Base-by-base conservation (phyloP, 768 basidiomycete genomes). In the Trametes cingulata region DNA sequence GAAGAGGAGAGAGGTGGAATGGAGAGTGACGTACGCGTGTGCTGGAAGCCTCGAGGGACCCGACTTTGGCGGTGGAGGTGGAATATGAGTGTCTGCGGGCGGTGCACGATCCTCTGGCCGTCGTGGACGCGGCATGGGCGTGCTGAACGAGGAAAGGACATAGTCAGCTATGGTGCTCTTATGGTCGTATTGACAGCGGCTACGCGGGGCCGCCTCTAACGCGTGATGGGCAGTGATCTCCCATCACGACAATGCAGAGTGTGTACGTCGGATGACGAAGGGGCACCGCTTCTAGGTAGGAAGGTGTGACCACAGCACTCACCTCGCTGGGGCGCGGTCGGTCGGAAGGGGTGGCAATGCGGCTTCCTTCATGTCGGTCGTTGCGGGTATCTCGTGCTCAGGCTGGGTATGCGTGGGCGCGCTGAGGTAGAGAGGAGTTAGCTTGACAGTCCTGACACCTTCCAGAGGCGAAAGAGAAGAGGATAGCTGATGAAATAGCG, bases 301-400 rank as follows among this genome's bases (percentile, higher is more conserved):
- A 10, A 5, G 6, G 1, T 15, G 1, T 43, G 52, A 47, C 37
- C 22, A 25, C 45, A 39, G 35, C 25, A 56, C 54, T 14, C 15
- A 56, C 54, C 54, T 56, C 10, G 45, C 22, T 22, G 19, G 35
- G 54, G 17, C 13, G 20, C n/a, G 20, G 12, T 59, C 58, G 8
- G 24, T 27, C 9, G 60, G 60, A 3, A 61, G 12, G 8, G 60
- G 35, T 19, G 60, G 60, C 6, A 61, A 40, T 19, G 60, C 40
- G 35, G 53, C 36, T 10, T 56, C 47, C 48, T 61, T 61, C 53
- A 61, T 61, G 27, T 41, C 24, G 7, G 40, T 24, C 15, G 27
- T 35, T 57, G 19, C 12, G 46, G 59, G 45, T 53, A 56, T 56
- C 10, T 27, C 17, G 60, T 39, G 7, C 9, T 6, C 48, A 27